These are phyloP conservation scores for Hydrangea macrophylla DNA, from an alignment of 148 eudicot genomes.

Conservation along the genomic window DNA sequence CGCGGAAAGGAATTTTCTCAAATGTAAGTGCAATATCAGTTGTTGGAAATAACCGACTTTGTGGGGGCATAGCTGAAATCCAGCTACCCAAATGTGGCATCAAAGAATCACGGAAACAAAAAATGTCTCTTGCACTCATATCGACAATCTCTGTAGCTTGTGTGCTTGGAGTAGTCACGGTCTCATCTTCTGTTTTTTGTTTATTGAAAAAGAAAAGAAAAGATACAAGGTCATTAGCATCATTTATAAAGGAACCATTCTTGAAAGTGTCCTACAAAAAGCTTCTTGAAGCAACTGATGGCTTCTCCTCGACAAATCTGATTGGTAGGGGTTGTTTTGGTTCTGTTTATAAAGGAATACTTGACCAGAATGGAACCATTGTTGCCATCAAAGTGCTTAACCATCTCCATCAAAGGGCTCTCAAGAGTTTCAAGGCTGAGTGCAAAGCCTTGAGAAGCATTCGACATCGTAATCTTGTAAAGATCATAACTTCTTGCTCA, in stretches of 20 bases:
- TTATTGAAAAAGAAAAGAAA: not conserved
- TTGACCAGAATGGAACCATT: not conserved
- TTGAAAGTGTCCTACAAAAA: not conserved
- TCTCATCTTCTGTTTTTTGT: not conserved
- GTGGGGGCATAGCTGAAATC: not conserved
- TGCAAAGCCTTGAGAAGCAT: not conserved
- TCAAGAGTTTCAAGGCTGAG: not conserved
- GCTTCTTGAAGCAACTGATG: not conserved
- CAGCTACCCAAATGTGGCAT: not conserved
- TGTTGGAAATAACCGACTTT: not conserved
- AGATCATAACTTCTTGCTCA: not conserved
- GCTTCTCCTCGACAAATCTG: not conserved
- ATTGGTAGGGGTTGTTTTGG: not conserved
- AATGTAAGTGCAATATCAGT: not conserved
- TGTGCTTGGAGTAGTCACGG: not conserved
- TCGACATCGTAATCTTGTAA: not conserved
- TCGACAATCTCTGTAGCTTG: not conserved
- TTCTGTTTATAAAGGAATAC: not conserved
- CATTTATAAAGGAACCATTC: not conserved
- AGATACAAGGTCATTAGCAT: not conserved
- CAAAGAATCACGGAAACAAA: not conserved
- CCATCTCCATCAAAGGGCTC: not conserved
- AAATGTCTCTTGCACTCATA: not conserved
- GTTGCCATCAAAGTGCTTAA: not conserved
- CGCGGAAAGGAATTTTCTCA: not conserved